phyloP scores from a whole-genome alignment of 768 basidiomycete species.

The Symmetrospora coprosmae region DNA sequence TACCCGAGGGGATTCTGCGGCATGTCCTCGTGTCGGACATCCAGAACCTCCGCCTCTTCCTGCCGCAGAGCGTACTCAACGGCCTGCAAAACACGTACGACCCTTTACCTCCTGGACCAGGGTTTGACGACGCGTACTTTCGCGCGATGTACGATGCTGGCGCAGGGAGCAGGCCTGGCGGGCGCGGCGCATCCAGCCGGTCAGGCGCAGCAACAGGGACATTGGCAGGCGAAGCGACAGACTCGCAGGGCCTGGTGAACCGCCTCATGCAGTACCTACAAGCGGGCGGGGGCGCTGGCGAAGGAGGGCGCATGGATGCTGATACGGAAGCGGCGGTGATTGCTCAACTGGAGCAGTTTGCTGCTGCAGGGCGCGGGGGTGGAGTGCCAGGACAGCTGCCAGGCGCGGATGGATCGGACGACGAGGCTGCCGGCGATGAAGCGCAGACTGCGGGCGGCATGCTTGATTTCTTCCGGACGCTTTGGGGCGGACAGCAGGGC shows the following conservation, averaged over 20 bases:
- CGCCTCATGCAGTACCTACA: conserved; percentile 15
- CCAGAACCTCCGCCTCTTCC: background rate
- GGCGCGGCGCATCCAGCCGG: background rate
- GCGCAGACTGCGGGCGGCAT: background rate
- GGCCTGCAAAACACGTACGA: background rate
- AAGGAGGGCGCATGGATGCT: conserved; percentile 3
- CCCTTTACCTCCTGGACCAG: conserved; percentile 12
- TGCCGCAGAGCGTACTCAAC: conserved; percentile 8
- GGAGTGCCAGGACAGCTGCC: conserved; percentile 8
- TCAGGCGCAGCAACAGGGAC: background rate
- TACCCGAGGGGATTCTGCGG: conserved; percentile 9
- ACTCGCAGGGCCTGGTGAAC: background rate
- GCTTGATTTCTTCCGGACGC: background rate
- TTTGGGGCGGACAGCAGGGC: conserved; percentile 7
- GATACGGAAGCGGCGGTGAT: conserved; percentile 13
- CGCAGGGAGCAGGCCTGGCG: background rate
- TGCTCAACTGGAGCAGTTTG: conserved; percentile 13
- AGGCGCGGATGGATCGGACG: background rate
- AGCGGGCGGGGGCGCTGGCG: background rate
- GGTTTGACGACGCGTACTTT: conserved; percentile 14
- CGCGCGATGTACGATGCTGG: background rate
- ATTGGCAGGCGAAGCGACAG: background rate
- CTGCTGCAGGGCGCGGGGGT: background rate
- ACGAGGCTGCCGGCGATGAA: background rate
- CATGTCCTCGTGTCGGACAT: conserved; percentile 15